Percentiles rank a stretch among this genome's conserved stretches.
Conservation (phyloP, 306 rosid species). For the Begonia masoniana region DNA sequence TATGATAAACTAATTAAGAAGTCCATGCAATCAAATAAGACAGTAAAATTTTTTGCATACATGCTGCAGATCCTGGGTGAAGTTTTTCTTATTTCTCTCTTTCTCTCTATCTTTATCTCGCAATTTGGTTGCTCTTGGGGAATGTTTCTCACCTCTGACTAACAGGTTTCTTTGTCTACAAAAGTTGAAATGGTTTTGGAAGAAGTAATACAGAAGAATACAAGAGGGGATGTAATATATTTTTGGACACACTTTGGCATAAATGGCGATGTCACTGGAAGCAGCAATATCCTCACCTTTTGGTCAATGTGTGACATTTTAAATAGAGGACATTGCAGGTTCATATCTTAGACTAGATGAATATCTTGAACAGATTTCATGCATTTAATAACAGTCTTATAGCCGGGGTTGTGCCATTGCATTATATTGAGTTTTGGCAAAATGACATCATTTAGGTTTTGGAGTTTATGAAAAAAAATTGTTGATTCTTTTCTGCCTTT, state of each 20-base stretch:
- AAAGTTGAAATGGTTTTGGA: constrained; percentile 68
- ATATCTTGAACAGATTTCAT: not conserved
- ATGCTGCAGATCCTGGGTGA: too few relatives aligned
- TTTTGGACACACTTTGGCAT: constrained; percentile 75
- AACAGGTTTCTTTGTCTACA: constrained; percentile 55
- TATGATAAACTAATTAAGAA: too few relatives aligned
- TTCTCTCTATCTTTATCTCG: too few relatives aligned
- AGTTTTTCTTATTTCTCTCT: too few relatives aligned
- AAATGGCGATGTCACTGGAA: constrained; percentile 33
- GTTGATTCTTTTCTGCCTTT: too few relatives aligned
- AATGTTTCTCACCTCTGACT: constrained; percentile 15
- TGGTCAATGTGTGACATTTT: constrained; percentile 92
- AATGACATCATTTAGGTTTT: too few relatives aligned
- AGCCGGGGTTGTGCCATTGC: not conserved
- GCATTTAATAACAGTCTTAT: not conserved
- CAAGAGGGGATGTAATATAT: constrained; percentile 63
- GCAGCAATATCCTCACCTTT: constrained; percentile 53
- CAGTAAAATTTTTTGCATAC: too few relatives aligned
- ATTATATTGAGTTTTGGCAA: too few relatives aligned
- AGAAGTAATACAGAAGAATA: constrained; percentile 43
- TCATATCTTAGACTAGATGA: constrained; percentile 1
- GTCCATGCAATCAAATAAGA: too few relatives aligned
- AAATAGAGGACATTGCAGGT: constrained; percentile 93
- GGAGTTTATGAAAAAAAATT: too few relatives aligned
- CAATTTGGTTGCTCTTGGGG: too few relatives aligned